Percentiles rank a stretch among this genome's conserved stretches.
Evolutionary conservation across 1,284 basidiomycete species (phyloP).

Genomic region (Lignosus rhinocerotis): DNA sequence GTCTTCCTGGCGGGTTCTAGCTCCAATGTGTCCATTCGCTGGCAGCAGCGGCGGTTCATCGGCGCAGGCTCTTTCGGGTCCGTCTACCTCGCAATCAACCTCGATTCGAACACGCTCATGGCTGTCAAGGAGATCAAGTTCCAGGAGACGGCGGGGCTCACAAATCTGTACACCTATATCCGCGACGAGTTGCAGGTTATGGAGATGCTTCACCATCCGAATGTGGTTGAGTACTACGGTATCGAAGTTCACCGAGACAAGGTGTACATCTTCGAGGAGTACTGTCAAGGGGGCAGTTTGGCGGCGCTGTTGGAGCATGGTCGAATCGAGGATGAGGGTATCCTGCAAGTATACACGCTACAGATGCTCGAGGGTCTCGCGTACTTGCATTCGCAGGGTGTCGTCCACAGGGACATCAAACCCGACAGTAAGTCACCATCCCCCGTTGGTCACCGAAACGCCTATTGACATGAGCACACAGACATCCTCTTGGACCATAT

Average conservation of each 20-base stretch:
- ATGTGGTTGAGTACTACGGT: slow-evolving; percentile 99
- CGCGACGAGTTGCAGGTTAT: slow-evolving; percentile 97
- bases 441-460: not conserved
- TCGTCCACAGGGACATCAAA: slow-evolving; percentile 98
- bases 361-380: slow-evolving; percentile 95
- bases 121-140: slow-evolving; percentile 99
- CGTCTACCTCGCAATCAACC: slow-evolving; percentile 97
- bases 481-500: slow-evolving; percentile 94
- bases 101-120: slow-evolving; percentile 97
- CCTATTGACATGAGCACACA: slow-evolving; percentile 35
- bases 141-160: slow-evolving; percentile 85
- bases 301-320: slow-evolving; percentile 92
- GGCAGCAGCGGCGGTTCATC: slow-evolving; percentile 99
- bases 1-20: slow-evolving; percentile 91
- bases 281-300: slow-evolving; percentile 94
- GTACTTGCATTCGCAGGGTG: slow-evolving; percentile 91
- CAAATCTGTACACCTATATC: slow-evolving; percentile 90
- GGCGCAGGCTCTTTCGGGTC: slow-evolving; percentile 97
- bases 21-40: slow-evolving; percentile 94
- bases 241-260: slow-evolving; percentile 99
- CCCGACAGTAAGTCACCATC: slow-evolving; percentile 82
- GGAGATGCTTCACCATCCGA: slow-evolving; percentile 98
- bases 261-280: slow-evolving; percentile 99
- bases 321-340: slow-evolving; percentile 94
- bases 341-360: slow-evolving; percentile 94